phyloP scores from a whole-genome alignment of 805 yeast species.

The Zygotorulaspora danielsina region DNA sequence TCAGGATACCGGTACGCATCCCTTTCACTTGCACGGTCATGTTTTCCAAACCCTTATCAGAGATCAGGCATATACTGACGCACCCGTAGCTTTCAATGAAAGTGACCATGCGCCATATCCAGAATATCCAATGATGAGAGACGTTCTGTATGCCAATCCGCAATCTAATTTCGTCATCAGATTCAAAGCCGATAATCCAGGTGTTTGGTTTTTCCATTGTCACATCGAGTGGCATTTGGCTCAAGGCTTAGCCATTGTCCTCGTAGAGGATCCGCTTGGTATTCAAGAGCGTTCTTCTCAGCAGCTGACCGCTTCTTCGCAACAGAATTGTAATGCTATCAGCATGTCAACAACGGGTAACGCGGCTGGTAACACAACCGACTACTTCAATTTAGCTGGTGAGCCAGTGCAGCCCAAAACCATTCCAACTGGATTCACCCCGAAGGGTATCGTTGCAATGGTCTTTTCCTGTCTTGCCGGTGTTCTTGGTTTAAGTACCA shows the following conservation, averaged over 20 bases:
- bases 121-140: slow-evolving; percentile 78
- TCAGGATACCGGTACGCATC: slow-evolving; percentile 88
- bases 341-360: slow-evolving; percentile 63
- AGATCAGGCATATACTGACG: slow-evolving; percentile 54
- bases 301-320: slow-evolving; percentile 58
- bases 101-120: slow-evolving; percentile 51
- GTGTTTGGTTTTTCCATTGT: slow-evolving; percentile 98
- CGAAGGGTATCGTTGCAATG: slow-evolving; percentile 90
- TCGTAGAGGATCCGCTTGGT: slow-evolving; percentile 78
- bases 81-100: slow-evolving; percentile 58
- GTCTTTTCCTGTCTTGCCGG: slow-evolving; percentile 88
- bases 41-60: slow-evolving; percentile 78
- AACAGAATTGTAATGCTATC: slow-evolving; percentile 53
- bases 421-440: slow-evolving; percentile 88
- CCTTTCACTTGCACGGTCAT: slow-evolving; percentile 94
- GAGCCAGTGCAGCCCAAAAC: slow-evolving; percentile 61
- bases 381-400: slow-evolving; percentile 66
- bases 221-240: slow-evolving; percentile 97
- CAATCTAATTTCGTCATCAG: slow-evolving; percentile 82
- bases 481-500: slow-evolving; percentile 70
- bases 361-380: slow-evolving; percentile 76
- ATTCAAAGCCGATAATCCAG: slow-evolving; percentile 91
- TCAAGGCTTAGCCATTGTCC: slow-evolving; percentile 81
- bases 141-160: slow-evolving; percentile 71
- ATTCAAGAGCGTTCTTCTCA: slow-evolving; percentile 54